A percentile compares a stretch with the other conserved stretches of the same genome.
Conservation (phyloP, 371 early-diverging fungal genomes). For the Mucor circinelloides region DNA sequence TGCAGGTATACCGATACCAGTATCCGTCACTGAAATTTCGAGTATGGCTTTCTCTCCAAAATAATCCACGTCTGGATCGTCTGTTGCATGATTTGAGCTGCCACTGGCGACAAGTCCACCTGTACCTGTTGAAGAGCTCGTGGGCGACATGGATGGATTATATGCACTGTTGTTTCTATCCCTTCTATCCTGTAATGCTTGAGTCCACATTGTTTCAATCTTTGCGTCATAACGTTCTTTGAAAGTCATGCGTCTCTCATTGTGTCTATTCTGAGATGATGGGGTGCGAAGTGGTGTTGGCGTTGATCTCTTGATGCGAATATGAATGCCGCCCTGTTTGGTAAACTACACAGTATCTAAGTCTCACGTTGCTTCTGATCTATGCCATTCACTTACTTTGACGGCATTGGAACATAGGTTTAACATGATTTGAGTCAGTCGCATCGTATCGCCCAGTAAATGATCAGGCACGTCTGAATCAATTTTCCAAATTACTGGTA, state of each 20-base stretch:
- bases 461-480: slow-evolving; percentile 60
- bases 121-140: neutral
- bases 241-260: slow-evolving; percentile 46
- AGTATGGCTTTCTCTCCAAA: slow-evolving; percentile 48
- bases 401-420: slow-evolving; percentile 65
- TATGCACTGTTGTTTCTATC: neutral
- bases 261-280: slow-evolving; percentile 20
- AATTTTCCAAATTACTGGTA: slow-evolving; percentile 62
- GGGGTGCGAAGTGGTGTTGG: slow-evolving; percentile 31
- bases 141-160: neutral
- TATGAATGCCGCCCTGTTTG: slow-evolving; percentile 44
- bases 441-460: slow-evolving; percentile 61
- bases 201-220: slow-evolving; percentile 44
- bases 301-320: slow-evolving; percentile 39
- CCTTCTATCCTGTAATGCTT: slow-evolving; percentile 22
- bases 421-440: slow-evolving; percentile 58
- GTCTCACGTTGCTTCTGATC: slow-evolving; percentile 16
- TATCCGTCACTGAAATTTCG: slow-evolving; percentile 62
- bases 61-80: slow-evolving; percentile 13
- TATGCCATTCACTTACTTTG: slow-evolving; percentile 32
- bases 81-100: slow-evolving; percentile 6
- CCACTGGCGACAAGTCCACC: slow-evolving; percentile 7
- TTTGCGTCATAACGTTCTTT: slow-evolving; percentile 65
- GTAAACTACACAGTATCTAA: slow-evolving; percentile 34
- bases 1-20: slow-evolving; percentile 63